These are phyloP conservation scores for Psilocybe tampanensis DNA, from an alignment of 768 basidiomycete genomes.

Conservation along the genomic window DNA sequence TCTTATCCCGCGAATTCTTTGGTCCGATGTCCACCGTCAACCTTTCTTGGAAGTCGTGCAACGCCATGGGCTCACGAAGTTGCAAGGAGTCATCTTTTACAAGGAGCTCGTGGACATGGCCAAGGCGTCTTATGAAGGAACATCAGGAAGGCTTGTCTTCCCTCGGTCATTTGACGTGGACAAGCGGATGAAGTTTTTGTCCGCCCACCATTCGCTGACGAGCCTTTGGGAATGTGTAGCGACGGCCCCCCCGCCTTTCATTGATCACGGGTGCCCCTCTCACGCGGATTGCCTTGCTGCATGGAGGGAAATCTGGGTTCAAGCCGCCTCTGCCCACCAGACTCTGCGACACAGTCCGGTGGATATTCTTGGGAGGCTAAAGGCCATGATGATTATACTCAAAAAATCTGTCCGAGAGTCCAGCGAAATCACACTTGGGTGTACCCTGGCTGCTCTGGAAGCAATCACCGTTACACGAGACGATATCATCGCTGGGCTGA, in stretches of 20 bases:
- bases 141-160: constrained; percentile 26
- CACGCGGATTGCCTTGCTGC: constrained; percentile 51
- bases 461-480: constrained; percentile 41
- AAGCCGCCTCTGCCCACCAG: constrained; percentile 49
- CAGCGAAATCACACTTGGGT: constrained; percentile 39
- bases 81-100: constrained; percentile 59
- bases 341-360: constrained; percentile 43
- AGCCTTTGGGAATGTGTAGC: constrained; percentile 57
- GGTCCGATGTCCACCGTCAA: constrained; percentile 51
- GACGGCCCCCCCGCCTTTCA: constrained; percentile 45
- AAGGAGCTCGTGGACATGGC: constrained; percentile 44
- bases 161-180: constrained; percentile 33
- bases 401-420: constrained; percentile 37
- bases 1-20: constrained; percentile 54
- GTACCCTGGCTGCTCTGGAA: constrained; percentile 48
- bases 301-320: constrained; percentile 55
- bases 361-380: constrained; percentile 64
- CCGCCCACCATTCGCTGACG: constrained; percentile 59
- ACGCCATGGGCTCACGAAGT: constrained; percentile 31
- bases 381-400: constrained; percentile 40
- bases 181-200: constrained; percentile 50
- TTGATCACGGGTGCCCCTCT: constrained; percentile 42
- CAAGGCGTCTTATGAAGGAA: constrained; percentile 33
- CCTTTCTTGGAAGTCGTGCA: constrained; percentile 53
- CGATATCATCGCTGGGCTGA: constrained; percentile 39